A percentile compares a stretch with the other conserved stretches of the same genome.
phyloP scores from a whole-genome alignment of 306 rosid species.

The Cucumis sativus region Cucumber_9930_V3 NC_026661.2:3788501-3789000 shows the following conservation, averaged over 20 bases:
- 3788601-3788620: not conserved
- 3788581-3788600: not conserved
- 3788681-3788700: not conserved
- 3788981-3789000: not conserved
- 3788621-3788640: not conserved
- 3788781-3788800: not conserved
- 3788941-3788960: not conserved
- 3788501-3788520: no score
- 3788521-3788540: no score
- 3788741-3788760: not conserved
- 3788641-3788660: not conserved
- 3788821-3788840: no score
- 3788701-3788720: not conserved
- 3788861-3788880: not conserved
- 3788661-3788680: not conserved
- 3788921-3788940: not conserved
- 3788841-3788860: no score
- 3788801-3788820: no score
- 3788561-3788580: no score
- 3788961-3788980: not conserved
- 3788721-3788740: constrained; percentile 4
- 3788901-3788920: not conserved
- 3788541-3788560: no score
- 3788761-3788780: not conserved
- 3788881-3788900: not conserved